Base-by-base conservation (phyloP, 2,329 filamentous ascomycete genomes). In the Nigrospora osmanthi region DNA sequence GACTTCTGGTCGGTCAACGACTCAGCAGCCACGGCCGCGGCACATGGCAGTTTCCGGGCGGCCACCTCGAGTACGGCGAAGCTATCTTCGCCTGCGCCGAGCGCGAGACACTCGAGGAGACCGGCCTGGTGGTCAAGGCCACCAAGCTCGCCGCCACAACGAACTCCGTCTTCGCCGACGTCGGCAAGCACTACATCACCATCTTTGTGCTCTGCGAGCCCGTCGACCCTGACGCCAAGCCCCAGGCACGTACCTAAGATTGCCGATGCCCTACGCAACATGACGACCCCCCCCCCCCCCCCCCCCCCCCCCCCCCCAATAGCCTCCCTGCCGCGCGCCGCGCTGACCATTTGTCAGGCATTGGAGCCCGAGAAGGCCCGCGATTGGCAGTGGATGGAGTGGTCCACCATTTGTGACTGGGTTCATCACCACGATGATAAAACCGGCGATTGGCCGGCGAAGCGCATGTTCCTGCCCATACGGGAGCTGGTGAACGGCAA, bases 111-210 rank as follows among this genome's bases (percentile, higher is more conserved):
- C 57, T 78, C 0, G 87, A 91, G 58, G 87, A 91, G 57, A 88
- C 86, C 0, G 83, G 76, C 0, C 68, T 89, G 0, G 54, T 62
- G 0, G 68, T 89, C 1, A 66, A 60, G 2, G 69, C 73, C 7
- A 40, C 76, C 6, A 69, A 67, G 38, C 72, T 84, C 35, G 51
- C 83, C 1, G 77, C 74, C 0, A 73, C 79, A 0, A 88, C 83
- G 6, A 88, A 89, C 56, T 80, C 83, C 53, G 58, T 85, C 1
- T 86, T 89, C 58, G 55, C 62, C 1, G 56, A 58, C 0, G 71
- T 75, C n/a, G 63, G 63, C 0, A 87, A 82, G 61, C 86, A 91
- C 58, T 91, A 90, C 56, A 71, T 89, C 42, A 90, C 87, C 0
- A 60, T 89, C 3, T 89, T 87, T 52, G 76, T 88, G 49, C 65